Evolutionary conservation across 495 filamentous ascomycete species (phyloP).

Genomic region (Trichoderma gamsii): DNA sequence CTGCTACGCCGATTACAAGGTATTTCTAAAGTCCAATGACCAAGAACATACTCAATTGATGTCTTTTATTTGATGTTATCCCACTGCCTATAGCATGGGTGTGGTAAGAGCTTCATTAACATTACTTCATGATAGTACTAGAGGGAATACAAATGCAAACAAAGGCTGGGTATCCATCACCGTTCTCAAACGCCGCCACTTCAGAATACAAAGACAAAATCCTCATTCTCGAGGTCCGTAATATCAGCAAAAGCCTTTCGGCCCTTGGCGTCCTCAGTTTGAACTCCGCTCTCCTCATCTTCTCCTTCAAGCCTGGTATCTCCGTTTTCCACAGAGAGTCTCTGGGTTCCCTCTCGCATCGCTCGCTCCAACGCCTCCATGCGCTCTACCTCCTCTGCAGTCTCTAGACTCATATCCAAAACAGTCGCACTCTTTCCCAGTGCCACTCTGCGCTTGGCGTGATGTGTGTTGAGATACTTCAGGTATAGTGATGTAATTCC

Average conservation of each 20-base stretch:
- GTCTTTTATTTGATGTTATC: too few species aligned
- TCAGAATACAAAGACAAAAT: constrained; percentile 56
- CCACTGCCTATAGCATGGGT: too few species aligned
- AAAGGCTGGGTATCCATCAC: neutral
- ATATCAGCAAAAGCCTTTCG: constrained; percentile 47
- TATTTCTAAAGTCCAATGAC: too few species aligned
- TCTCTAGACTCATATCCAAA: constrained; percentile 25
- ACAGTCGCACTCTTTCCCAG: constrained; percentile 38
- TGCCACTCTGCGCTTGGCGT: constrained; percentile 37
- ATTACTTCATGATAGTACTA: too few species aligned
- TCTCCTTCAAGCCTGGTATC: constrained; percentile 42
- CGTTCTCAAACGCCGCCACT: neutral
- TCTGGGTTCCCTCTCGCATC: constrained; percentile 29
- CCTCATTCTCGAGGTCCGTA: constrained; percentile 51
- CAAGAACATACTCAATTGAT: too few species aligned
- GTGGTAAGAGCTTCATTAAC: too few species aligned
- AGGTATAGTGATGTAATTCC: constrained; percentile 41
- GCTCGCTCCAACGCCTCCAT: constrained; percentile 22
- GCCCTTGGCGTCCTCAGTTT: constrained; percentile 32
- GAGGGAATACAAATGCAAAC: neutral
- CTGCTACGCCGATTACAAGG: too few species aligned
- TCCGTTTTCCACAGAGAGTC: constrained; percentile 24
- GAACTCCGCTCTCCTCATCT: constrained; percentile 23
- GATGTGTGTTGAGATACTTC: constrained; percentile 40
- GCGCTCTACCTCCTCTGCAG: constrained; percentile 20